Base-by-base conservation (phyloP, 495 filamentous ascomycete species). In the Paragyromitra xinjiangensis region DNA sequence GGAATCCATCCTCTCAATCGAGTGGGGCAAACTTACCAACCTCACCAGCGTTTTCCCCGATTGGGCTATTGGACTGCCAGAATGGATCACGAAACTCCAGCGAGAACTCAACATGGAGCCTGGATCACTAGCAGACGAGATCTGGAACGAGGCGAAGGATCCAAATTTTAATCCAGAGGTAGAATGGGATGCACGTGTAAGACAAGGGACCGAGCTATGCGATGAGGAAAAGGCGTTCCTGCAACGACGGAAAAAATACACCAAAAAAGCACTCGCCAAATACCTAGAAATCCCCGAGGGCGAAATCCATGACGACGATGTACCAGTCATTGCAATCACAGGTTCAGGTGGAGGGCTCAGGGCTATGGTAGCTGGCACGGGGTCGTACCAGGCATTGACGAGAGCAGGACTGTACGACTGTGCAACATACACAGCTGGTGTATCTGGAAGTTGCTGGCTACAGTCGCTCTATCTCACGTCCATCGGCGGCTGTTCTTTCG, bases 401-500 rank as follows among this genome's bases (percentile, higher is more conserved):
- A 92, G 97, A 83, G 90, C 91, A 61, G 95, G 95, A 0, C 85
- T 99, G 0, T 97, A 95, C 83, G 93, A 97, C 82, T 97, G 94
- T 83, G 88, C 92, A 0, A 99, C 94, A 0, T 99, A 99, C 80
- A 94, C 93, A 0, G 93, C 95, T 29, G 95, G 95, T 7, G 95
- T 99, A 16, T 95, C 92, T 80, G 95, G 95, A 3, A 95, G 92
- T 77, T 98, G 95, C 83, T 99, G 95, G 95, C 85, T 98, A 40
- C 94, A 98, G 83, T 87, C 93, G 1, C 86, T 99, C 8, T 98
- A 92, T 82, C 90, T 94, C 78, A 97, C 94, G n/a, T 92, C 92
- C 2, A 85, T 99, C n/a, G 86, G 90, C 0, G 85, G 84, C 4
- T 85, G 88, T 64, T 87, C 88, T 74, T 88, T 94, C 77, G 85